phyloP scores from a whole-genome alignment of 2,329 filamentous ascomycete species.

The Botrytis medusae region DNA sequence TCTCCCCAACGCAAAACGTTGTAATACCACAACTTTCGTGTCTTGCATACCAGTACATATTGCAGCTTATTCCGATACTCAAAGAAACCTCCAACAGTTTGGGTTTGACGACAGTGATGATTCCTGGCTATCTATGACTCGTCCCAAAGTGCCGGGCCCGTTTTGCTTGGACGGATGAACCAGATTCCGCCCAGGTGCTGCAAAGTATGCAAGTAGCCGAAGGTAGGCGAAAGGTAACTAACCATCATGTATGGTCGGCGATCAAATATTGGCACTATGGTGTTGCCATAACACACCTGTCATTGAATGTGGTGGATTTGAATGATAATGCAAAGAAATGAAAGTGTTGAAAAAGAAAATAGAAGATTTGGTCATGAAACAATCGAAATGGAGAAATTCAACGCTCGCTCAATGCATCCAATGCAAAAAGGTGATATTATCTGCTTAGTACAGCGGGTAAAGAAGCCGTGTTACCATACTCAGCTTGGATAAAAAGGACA shows the following conservation, averaged over 20 bases:
- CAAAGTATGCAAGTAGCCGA: slow-evolving; percentile 18
- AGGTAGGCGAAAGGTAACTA: slow-evolving; percentile 6
- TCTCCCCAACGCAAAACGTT: slow-evolving; percentile 11
- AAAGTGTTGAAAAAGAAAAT: background rate
- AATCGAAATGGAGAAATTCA: background rate
- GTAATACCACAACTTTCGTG: slow-evolving; percentile 10
- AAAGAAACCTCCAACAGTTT: slow-evolving; percentile 3
- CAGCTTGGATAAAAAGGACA: background rate
- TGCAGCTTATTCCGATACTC: slow-evolving; percentile 10
- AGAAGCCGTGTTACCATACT: background rate
- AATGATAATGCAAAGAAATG: slow-evolving; percentile 4
- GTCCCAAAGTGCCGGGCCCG: slow-evolving; percentile 12
- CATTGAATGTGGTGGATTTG: background rate
- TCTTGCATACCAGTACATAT: slow-evolving; percentile 13
- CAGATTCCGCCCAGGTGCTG: slow-evolving; percentile 11
- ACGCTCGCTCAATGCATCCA: background rate
- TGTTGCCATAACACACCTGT: background rate
- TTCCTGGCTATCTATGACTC: slow-evolving; percentile 8
- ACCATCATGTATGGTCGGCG: slow-evolving; percentile 19
- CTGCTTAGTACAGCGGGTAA: background rate
- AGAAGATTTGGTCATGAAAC: background rate
- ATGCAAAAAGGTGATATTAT: slow-evolving; percentile 9
- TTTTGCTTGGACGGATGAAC: slow-evolving; percentile 16
- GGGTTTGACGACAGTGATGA: slow-evolving; percentile 16
- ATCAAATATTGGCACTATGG: slow-evolving; percentile 15